phyloP scores from a whole-genome alignment of 2,329 filamentous ascomycete species.

The Purpureocillium takamizusanense region DNA sequence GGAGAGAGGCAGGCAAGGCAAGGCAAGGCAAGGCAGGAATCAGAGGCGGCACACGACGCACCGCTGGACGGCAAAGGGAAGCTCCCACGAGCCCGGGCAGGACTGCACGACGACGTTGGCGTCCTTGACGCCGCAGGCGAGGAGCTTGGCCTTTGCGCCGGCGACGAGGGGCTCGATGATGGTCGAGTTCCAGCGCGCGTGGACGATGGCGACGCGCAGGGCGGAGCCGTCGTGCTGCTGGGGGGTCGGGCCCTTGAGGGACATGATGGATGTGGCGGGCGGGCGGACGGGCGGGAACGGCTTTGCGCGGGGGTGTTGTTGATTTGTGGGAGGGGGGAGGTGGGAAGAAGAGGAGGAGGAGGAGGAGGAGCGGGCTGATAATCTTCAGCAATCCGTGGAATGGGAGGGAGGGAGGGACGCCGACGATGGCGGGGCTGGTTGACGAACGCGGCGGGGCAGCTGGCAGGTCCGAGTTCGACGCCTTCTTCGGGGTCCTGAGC shows the following conservation, averaged over 20 bases:
- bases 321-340: not conserved
- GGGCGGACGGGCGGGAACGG: not conserved
- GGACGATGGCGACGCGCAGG: constrained; percentile 88
- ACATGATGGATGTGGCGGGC: constrained; percentile 19
- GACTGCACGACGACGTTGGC: constrained; percentile 84
- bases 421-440: constrained; percentile 1
- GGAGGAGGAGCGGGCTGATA: too few species aligned
- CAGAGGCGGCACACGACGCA: constrained; percentile 28
- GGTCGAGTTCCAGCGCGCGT: constrained; percentile 87
- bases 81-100: constrained; percentile 89
- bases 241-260: constrained; percentile 47
- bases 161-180: constrained; percentile 81
- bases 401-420: not conserved
- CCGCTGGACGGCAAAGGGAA: constrained; percentile 84
- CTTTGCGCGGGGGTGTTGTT: not conserved
- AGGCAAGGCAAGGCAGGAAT: too few species aligned
- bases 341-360: too few species aligned
- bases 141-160: constrained; percentile 71
- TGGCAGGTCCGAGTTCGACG: too few species aligned
- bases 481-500: too few species aligned
- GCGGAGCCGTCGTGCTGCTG: constrained; percentile 57
- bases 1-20: too few species aligned
- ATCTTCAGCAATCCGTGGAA: too few species aligned
- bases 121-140: constrained; percentile 71
- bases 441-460: not conserved